phyloP scores from a whole-genome alignment of 495 filamentous ascomycete species.

The Neurospora sp. region DNA sequence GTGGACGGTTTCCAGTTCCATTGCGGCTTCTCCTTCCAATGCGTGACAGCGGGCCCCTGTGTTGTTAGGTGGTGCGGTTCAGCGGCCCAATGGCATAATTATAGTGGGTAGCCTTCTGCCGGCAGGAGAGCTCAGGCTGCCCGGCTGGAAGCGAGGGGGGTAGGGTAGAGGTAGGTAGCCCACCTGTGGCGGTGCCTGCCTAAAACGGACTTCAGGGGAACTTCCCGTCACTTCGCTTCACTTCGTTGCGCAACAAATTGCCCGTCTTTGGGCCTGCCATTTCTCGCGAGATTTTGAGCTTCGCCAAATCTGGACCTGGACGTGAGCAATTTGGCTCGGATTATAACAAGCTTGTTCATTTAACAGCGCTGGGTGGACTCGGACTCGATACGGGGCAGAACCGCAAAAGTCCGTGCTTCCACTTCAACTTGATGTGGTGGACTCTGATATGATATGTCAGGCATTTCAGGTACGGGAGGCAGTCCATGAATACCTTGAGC shows the following conservation, averaged over 20 bases:
- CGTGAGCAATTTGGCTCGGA: neutral
- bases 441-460: neutral
- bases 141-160: neutral
- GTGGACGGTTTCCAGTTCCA: neutral
- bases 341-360: neutral
- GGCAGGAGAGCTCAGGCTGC: neutral
- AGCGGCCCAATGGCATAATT: neutral
- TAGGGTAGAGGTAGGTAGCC: too few relatives aligned
- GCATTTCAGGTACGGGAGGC: neutral
- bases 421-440: neutral
- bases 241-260: neutral
- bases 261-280: neutral
- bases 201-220: neutral
- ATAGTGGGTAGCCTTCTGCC: neutral
- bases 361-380: neutral
- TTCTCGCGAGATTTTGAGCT: neutral
- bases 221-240: neutral
- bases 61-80: neutral
- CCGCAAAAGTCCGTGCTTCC: neutral
- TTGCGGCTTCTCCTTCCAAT: neutral
- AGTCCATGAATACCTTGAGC: neutral
- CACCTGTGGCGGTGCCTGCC: neutral
- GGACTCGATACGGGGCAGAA: too few relatives aligned
- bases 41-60: neutral
- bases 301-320: neutral